Evolutionary conservation across 2,329 filamentous ascomycete genomes (phyloP).

Genomic region (Pseudocercospora cruenta): DNA sequence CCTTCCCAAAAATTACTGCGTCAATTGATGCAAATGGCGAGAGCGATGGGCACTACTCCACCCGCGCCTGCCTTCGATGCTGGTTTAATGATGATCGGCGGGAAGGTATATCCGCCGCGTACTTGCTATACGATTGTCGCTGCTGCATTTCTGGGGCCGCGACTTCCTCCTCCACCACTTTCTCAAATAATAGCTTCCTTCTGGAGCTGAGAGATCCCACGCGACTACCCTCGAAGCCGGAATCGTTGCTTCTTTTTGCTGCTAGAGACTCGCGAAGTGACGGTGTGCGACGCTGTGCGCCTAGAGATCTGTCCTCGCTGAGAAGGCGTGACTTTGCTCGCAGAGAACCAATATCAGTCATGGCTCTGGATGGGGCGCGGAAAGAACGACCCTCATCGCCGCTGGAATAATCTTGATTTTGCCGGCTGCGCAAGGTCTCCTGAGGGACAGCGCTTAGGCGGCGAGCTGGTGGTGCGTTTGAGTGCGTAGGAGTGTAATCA

Average conservation of each 20-base stretch:
- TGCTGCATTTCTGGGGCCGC: conserved; percentile 5
- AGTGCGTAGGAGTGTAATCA: conserved; percentile 34
- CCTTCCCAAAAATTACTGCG: neutral
- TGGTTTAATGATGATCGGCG: neutral
- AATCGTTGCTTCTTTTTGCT: neutral
- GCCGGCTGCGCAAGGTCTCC: conserved; percentile 43
- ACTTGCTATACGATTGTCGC: neutral
- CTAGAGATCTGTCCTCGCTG: conserved; percentile 21
- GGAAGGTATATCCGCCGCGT: neutral
- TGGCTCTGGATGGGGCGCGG: conserved; percentile 53
- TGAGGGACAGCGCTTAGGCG: conserved; percentile 44
- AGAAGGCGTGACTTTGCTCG: conserved; percentile 29
- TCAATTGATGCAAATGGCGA: neutral
- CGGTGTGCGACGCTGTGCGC: conserved; percentile 17
- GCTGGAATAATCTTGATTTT: conserved; percentile 33
- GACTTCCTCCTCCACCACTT: conserved; percentile 17
- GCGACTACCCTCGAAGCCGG: conserved; percentile 11
- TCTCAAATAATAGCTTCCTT: neutral
- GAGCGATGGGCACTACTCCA: neutral
- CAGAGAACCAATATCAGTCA: conserved; percentile 47
- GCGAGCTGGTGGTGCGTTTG: conserved; percentile 26
- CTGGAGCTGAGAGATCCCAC: neutral
- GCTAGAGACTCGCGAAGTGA: conserved; percentile 21
- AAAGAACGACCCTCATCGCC: conserved; percentile 46
- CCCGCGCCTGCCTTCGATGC: neutral